Conservation (phyloP, 164 flowering plant genomes). For the Amborella trichopoda region DNA sequence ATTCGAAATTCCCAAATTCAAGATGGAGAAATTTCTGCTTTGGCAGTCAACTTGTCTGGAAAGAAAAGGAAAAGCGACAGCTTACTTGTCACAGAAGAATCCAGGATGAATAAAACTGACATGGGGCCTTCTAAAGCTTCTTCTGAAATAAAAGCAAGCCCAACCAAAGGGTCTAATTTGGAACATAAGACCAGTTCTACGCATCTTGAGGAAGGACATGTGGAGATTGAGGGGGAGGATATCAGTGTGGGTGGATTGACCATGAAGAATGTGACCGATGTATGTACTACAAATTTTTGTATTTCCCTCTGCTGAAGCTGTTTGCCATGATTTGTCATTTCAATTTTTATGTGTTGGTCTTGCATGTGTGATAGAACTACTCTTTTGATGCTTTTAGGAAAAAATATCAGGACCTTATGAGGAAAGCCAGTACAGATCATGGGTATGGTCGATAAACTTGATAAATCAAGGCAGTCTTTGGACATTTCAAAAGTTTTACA, state of each 20-base stretch:
- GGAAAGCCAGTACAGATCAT: too few species aligned
- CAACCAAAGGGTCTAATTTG: constrained; percentile 5
- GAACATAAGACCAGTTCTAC: constrained; percentile 10
- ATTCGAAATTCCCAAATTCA: constrained; percentile 3
- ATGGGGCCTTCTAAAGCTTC: constrained; percentile 19
- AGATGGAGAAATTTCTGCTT: constrained; percentile 2
- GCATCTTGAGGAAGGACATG: too few species aligned
- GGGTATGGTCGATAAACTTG: too few species aligned
- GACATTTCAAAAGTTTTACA: too few species aligned
- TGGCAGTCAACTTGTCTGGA: constrained; percentile 12
- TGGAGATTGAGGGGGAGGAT: constrained; percentile 8
- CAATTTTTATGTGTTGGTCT: too few species aligned
- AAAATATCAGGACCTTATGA: too few species aligned
- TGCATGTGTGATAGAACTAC: too few species aligned
- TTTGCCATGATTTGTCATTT: too few species aligned
- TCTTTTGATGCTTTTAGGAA: too few species aligned
- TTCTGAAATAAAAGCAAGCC: constrained; percentile 12
- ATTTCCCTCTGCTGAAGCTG: too few species aligned
- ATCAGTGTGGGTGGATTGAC: constrained; percentile 9
- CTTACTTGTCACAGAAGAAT: constrained; percentile 11
- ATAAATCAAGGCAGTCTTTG: too few species aligned
- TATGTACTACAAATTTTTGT: constrained; percentile 21
- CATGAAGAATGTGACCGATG: constrained; percentile 29
- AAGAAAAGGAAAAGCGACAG: constrained; percentile 27
- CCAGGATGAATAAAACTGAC: constrained; percentile 8